Evolutionary conservation across 1,284 basidiomycete genomes (phyloP).

Genomic region (Ustanciosporium gigantosporum): DNA sequence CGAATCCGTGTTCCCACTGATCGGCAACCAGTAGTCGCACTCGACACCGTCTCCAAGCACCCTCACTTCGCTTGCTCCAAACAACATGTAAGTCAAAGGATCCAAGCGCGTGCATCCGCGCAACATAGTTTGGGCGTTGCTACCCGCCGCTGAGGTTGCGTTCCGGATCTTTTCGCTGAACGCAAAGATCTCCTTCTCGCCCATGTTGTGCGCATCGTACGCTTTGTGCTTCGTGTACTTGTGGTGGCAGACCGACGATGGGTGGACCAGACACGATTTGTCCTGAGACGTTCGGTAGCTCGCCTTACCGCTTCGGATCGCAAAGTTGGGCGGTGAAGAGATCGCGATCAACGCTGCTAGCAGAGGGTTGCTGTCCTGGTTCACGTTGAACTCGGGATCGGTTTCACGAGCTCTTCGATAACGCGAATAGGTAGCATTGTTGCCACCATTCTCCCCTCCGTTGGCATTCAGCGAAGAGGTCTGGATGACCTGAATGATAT

Average conservation of each 20-base stretch:
- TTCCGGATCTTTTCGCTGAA: conserved; percentile 85
- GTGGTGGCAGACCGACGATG: conserved; percentile 81
- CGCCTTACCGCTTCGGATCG: conserved; percentile 75
- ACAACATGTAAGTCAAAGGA: conserved; percentile 86
- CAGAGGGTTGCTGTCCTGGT: conserved; percentile 77
- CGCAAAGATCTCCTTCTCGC: conserved; percentile 76
- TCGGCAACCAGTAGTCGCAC: conserved; percentile 88
- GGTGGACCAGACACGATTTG: conserved; percentile 82
- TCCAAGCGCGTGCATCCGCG: conserved; percentile 73
- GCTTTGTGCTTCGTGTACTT: conserved; percentile 67
- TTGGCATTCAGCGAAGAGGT: conserved; percentile 16
- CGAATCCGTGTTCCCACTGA: conserved; percentile 73
- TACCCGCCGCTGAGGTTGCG: conserved; percentile 64
- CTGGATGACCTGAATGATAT: conserved; percentile 49
- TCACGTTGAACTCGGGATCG: conserved; percentile 66
- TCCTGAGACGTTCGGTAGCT: conserved; percentile 79
- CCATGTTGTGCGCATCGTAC: conserved; percentile 62
- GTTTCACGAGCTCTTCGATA: conserved; percentile 41
- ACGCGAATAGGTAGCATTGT: conserved; percentile 11
- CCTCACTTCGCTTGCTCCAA: conserved; percentile 78
- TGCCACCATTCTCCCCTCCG: too few species aligned
- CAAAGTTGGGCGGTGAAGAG: conserved; percentile 91
- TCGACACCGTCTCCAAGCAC: conserved; percentile 64
- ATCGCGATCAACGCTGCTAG: conserved; percentile 83
- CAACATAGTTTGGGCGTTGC: conserved; percentile 71